These are phyloP conservation scores for Crucihimalaya himalaica DNA, from an alignment of 345 rosid genomes.

Conservation along the genomic window DNA sequence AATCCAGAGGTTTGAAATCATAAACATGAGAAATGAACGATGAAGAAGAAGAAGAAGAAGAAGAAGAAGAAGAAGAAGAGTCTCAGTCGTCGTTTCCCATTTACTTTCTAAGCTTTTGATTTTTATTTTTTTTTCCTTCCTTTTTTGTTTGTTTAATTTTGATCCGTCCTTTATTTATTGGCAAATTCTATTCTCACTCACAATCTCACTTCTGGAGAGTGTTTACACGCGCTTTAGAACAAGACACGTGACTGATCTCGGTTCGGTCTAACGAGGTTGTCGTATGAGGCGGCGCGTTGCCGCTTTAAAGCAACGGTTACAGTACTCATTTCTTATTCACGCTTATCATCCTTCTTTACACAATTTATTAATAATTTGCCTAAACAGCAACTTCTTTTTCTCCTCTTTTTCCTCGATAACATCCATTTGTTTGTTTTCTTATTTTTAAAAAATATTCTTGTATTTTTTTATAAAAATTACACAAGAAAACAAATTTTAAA, in stretches of 20 bases:
- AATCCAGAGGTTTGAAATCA: slow-evolving; percentile 6
- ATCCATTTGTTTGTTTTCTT: background rate
- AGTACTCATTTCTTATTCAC: background rate
- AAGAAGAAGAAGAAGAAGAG: slow-evolving; percentile 22
- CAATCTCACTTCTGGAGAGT: background rate
- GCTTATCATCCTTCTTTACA: slow-evolving; percentile 5
- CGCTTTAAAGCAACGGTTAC: slow-evolving; percentile 14
- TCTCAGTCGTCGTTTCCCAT: slow-evolving; percentile 42
- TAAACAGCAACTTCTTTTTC: slow-evolving; percentile 5
- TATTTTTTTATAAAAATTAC: background rate
- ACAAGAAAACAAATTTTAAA: background rate
- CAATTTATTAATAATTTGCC: background rate
- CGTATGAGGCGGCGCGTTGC: slow-evolving; percentile 32
- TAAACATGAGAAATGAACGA: background rate
- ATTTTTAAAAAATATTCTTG: background rate
- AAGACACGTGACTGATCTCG: background rate
- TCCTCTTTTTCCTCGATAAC: background rate
- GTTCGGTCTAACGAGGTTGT: background rate
- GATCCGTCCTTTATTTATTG: slow-evolving; percentile 18
- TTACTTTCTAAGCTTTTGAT: slow-evolving; percentile 36
- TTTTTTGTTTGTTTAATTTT: slow-evolving; percentile 10
- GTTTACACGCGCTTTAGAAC: background rate
- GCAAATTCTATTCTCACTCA: background rate
- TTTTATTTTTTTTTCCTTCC: background rate
- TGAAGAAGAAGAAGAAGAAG: background rate